These are phyloP conservation scores for Diaporthe velutina DNA, from an alignment of 2,329 filamentous ascomycete species.

Conservation along the genomic window DNA sequence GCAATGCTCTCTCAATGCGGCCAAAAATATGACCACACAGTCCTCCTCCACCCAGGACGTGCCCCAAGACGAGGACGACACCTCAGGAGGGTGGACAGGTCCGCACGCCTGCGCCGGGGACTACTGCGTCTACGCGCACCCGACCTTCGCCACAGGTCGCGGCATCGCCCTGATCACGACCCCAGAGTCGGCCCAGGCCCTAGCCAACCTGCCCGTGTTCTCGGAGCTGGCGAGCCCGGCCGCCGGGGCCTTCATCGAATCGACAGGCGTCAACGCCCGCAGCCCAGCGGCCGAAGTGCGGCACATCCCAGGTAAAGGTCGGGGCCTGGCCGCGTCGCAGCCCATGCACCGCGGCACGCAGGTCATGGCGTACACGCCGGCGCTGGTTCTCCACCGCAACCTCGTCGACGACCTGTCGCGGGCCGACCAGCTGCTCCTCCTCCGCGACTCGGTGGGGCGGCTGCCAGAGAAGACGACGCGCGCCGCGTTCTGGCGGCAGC, in stretches of 20 bases:
- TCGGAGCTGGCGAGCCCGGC: background rate
- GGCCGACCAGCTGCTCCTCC: slow-evolving; percentile 31
- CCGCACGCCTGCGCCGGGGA: slow-evolving; percentile 39
- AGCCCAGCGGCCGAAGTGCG: slow-evolving; percentile 6
- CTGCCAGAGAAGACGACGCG: slow-evolving; percentile 27
- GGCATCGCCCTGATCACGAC: slow-evolving; percentile 40
- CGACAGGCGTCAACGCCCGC: slow-evolving; percentile 24
- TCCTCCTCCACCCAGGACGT: background rate
- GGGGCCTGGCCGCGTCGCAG: slow-evolving; percentile 26
- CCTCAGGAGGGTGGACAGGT: slow-evolving; percentile 37
- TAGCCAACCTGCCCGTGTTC: slow-evolving; percentile 38
- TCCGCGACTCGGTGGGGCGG: slow-evolving; percentile 26
- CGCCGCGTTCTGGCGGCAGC: slow-evolving; percentile 33
- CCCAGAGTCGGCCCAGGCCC: slow-evolving; percentile 35
- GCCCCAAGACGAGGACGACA: background rate
- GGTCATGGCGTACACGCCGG: slow-evolving; percentile 35
- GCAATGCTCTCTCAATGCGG: slow-evolving; percentile 24
- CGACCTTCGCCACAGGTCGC: slow-evolving; percentile 36
- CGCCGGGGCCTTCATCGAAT: background rate
- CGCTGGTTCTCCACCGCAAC: slow-evolving; percentile 33
- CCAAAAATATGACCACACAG: background rate
- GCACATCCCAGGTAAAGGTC: slow-evolving; percentile 33
- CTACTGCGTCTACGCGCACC: slow-evolving; percentile 40
- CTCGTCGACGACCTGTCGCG: slow-evolving; percentile 34
- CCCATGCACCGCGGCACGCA: slow-evolving; percentile 36